Conservation (phyloP, 1,139 yeast species). For the Geotrichum aggregatum region DNA sequence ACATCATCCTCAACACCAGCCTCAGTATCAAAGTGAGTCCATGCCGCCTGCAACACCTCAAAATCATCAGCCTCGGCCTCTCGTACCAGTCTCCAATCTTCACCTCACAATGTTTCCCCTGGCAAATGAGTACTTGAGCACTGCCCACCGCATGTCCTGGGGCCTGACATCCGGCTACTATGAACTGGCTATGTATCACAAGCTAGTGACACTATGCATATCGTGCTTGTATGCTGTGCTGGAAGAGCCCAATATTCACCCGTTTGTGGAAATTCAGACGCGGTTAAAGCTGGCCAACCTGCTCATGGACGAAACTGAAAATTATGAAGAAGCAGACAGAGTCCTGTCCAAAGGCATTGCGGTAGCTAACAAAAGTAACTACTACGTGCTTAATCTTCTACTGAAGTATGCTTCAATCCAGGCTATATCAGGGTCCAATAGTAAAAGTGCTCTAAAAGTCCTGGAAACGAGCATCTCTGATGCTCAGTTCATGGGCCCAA, state of each 20-base stretch:
- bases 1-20: conserved; percentile 2
- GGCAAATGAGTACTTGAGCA: conserved; percentile 15
- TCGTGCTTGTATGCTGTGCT: conserved; percentile 18
- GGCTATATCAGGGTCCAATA: conserved; percentile 15
- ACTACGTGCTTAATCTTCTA: conserved; percentile 13
- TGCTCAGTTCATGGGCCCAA: conserved; percentile 12
- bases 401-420: conserved; percentile 18
- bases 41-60: not conserved
- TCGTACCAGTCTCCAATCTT: conserved; percentile 2
- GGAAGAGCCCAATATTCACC: conserved; percentile 18
- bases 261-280: conserved; percentile 20
- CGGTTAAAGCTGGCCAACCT: conserved; percentile 19
- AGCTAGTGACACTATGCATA: conserved; percentile 14
- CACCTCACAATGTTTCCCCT: conserved; percentile 21
- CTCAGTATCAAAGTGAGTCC: too few species aligned
- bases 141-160: conserved; percentile 20
- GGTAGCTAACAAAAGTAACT: conserved; percentile 18
- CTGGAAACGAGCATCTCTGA: conserved; percentile 14
- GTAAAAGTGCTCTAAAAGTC: conserved; percentile 10
- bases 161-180: conserved; percentile 17
- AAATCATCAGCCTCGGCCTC: not conserved
- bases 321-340: conserved; percentile 17
- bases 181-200: conserved; percentile 13
- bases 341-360: conserved; percentile 19
- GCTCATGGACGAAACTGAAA: conserved; percentile 19